Evolutionary conservation across 192 early-diverging fungal species (phyloP), one percentile per base, ranked within the genome.

Genomic region (Backusella tuberculispora): DNA sequence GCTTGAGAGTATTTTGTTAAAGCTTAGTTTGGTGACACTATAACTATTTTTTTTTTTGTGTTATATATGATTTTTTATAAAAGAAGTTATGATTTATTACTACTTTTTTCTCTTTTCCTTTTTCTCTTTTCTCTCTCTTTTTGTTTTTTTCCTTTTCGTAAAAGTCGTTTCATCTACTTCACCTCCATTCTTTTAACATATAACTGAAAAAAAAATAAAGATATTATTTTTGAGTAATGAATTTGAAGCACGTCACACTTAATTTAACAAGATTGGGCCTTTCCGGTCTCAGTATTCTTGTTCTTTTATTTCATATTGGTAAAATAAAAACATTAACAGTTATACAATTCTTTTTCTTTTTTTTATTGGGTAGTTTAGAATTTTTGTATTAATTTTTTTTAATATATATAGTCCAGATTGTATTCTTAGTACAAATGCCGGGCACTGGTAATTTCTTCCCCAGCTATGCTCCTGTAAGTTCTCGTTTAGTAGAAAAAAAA

Each of bases 191-290:
- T 56, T 56, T 56, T 43, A 43, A 56, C 24, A 50, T 50, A 50
- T 19, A 50, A 4, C n/a, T 8, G 8, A 19, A 21, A 56, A 24
- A 56, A 7, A 1, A 56, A 12, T 24, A 24, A 4, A 56, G 21
- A 56, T 24, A 56, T 26, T 7, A 0, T 9, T n/a, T 60, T 60
- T 19, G 53, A 60, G 53, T 24, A 60, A 60, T 60, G 53, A 60
- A 60, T 60, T 60, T 60, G 53, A 60, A 60, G 53, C 53, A 60
- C 21, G 21, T 12, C 53, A 12, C 4, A 60, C 53, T 60, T 26
- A 60, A 60, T 60, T 26, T 60, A 26, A 60, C 53, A 60, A 60
- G 53, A 60, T 60, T 60, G 53, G 53, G 53, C 53, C 53, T 60
- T 60, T 13, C 53, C 12, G 53, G 53, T 60, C 53, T 60, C 13